Conservation (phyloP, 1,139 yeast species). For the Lodderomyces elongisporus region DNA sequence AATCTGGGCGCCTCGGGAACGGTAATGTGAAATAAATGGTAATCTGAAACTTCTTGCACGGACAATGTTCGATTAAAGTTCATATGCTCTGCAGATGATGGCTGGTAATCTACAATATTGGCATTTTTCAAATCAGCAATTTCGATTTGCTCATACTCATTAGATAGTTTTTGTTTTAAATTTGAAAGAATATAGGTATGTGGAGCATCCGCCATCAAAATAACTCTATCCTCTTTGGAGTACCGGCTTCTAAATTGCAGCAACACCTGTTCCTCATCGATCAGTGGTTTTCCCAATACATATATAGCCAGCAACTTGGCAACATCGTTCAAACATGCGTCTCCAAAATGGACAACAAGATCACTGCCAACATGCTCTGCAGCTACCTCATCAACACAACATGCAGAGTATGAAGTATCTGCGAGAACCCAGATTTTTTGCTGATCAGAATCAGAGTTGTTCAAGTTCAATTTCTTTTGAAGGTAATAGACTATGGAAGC, state of each 20-base stretch:
- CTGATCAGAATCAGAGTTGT: background rate
- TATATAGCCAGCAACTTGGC: conserved; percentile 68
- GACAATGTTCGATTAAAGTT: conserved; percentile 10
- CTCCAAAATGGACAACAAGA: conserved; percentile 87
- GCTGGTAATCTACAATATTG: conserved; percentile 39
- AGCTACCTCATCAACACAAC: conserved; percentile 96
- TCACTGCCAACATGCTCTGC: conserved; percentile 90
- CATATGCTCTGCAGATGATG: conserved; percentile 7
- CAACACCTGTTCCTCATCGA: conserved; percentile 33
- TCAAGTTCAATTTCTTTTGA: conserved; percentile 20
- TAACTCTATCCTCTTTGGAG: conserved; percentile 28
- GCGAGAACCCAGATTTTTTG: conserved; percentile 65
- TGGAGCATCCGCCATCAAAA: conserved; percentile 68
- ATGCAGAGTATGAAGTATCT: conserved; percentile 91
- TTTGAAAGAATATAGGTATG: conserved; percentile 39
- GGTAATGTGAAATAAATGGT: conserved; percentile 63
- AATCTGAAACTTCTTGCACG: conserved; percentile 30
- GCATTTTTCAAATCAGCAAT: conserved; percentile 47
- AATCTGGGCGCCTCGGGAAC: conserved; percentile 75
- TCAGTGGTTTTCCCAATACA: conserved; percentile 64
- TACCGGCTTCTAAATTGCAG: conserved; percentile 35
- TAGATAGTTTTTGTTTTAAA: conserved; percentile 27
- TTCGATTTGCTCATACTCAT: conserved; percentile 38
- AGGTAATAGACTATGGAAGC: conserved; percentile 56
- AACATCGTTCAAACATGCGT: conserved; percentile 83